Conservation (phyloP, 371 early-diverging fungal species). For the Blakeslea trispora region DNA sequence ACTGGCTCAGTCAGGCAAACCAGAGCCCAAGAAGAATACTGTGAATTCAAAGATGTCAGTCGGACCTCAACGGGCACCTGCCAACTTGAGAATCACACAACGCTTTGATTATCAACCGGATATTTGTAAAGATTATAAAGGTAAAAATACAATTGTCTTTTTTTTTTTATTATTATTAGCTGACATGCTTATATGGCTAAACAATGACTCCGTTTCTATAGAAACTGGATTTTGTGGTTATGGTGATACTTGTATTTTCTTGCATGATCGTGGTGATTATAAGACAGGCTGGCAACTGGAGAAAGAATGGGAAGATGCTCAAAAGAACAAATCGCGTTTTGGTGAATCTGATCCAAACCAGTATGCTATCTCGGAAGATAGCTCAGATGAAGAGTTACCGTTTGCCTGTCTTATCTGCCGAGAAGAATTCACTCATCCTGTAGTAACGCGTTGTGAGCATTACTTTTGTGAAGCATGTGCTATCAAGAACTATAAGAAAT, state of each 20-base stretch:
- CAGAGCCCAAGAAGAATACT: slow-evolving; percentile 38
- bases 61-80: slow-evolving; percentile 84
- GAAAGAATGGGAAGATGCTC: slow-evolving; percentile 90
- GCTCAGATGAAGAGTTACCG: slow-evolving; percentile 72
- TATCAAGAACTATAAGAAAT: slow-evolving; percentile 73
- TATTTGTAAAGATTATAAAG: slow-evolving; percentile 98
- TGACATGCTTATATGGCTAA: no score
- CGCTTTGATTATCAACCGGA: slow-evolving; percentile 97
- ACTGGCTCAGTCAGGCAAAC: slow-evolving; percentile 33
- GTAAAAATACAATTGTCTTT: slow-evolving; percentile 33
- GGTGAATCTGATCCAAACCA: slow-evolving; percentile 52
- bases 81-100: slow-evolving; percentile 84
- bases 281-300: slow-evolving; percentile 96
- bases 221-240: slow-evolving; percentile 94
- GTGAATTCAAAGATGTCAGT: slow-evolving; percentile 62
- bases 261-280: slow-evolving; percentile 97
- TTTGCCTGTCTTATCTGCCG: slow-evolving; percentile 95
- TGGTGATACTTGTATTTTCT: slow-evolving; percentile 96
- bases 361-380: slow-evolving; percentile 57
- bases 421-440: slow-evolving; percentile 81
- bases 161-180: background rate
- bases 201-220: slow-evolving; percentile 18
- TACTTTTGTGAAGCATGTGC: slow-evolving; percentile 98
- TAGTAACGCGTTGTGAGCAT: slow-evolving; percentile 92
- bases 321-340: slow-evolving; percentile 60